A percentile compares a stretch with the other conserved stretches of the same genome.
Conservation (phyloP, 805 yeast genomes). For the Saturnispora gosingensis region DNA sequence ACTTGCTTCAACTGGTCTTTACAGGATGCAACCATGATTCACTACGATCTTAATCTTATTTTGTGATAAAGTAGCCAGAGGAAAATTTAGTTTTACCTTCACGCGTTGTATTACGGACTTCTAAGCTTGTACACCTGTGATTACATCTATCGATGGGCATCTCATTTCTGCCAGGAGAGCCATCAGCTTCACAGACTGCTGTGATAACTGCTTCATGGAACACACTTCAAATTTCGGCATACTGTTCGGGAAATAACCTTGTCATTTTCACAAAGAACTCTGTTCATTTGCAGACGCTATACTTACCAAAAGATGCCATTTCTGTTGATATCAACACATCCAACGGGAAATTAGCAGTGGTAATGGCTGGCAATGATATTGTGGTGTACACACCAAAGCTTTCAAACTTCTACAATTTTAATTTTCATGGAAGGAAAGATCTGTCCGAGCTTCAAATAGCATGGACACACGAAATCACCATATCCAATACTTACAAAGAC, state of each 20-base stretch:
- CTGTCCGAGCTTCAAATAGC: constrained; percentile 23
- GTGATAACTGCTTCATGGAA: constrained; percentile 60
- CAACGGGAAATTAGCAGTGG: constrained; percentile 57
- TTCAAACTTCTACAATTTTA: constrained; percentile 32
- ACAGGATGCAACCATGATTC: constrained; percentile 62
- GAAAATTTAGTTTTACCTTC: not conserved
- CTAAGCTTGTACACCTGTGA: not conserved
- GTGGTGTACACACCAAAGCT: constrained; percentile 49
- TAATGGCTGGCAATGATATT: constrained; percentile 33
- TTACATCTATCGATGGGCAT: constrained; percentile 39
- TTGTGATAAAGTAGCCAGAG: not conserved
- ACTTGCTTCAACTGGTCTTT: constrained; percentile 91
- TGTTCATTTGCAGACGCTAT: constrained; percentile 63
- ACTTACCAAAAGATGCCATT: constrained; percentile 54
- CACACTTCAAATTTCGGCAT: constrained; percentile 51
- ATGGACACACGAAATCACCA: constrained; percentile 25
- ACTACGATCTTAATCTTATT: not conserved
- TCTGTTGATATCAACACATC: constrained; percentile 54
- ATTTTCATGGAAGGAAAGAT: constrained; percentile 27
- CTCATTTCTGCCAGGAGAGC: constrained; percentile 79
- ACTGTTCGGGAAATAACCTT: constrained; percentile 83
- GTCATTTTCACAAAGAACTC: constrained; percentile 50
- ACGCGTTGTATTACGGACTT: constrained; percentile 2
- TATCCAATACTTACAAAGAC: constrained; percentile 9
- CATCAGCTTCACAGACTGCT: constrained; percentile 47